Base-by-base conservation (phyloP, 805 yeast species). In the Kazachstania africana region DNA sequence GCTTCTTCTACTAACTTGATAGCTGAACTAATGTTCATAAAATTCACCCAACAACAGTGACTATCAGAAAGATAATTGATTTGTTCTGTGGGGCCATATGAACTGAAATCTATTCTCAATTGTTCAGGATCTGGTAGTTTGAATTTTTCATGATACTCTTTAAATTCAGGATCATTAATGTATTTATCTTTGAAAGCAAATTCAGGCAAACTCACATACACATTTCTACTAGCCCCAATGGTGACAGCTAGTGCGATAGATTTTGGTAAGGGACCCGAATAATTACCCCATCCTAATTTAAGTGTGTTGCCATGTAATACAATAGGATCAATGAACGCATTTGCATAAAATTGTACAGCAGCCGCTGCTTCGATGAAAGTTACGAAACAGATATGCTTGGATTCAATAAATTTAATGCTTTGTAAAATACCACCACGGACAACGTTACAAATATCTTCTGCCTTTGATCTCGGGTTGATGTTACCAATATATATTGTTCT, bases 371-470 rank as follows among this genome's bases (percentile, higher is more conserved):
- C 77, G 28, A 80, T 55, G 44, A 80, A 80, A 0, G 84, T 78
- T 9, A 80, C 59, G 47, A 80, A 80, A 45, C 87, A 78, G 31
- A 73, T 67, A 31, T 63, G 67, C 44, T 67, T 72, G 4, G 66
- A 69, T 3, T 67, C 66, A 32, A 70, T 57, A 34, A 59, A 55
- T 36, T 67, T 73, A 28, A 80, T 64, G 8, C 59, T 53, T 47
- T 80, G 85, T 26, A 80, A 61, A 13, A 74, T 56, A n/a, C 93
- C 93, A 26, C 88, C 88, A 43, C 87, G 65, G 18, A 79, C 75
- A 27, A 70, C 72, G 47, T 80, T 80, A 43, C 87, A 80, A 28
- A 80, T 67, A 44, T 80, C 87, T 48, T 78, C 88, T 2, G 70
- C 66, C 5, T 75, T 68, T 1, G 84, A 72, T 30, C 67, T 63